phyloP scores from a whole-genome alignment of 2,329 filamentous ascomycete genomes.

The Westerdykella ornata region DNA sequence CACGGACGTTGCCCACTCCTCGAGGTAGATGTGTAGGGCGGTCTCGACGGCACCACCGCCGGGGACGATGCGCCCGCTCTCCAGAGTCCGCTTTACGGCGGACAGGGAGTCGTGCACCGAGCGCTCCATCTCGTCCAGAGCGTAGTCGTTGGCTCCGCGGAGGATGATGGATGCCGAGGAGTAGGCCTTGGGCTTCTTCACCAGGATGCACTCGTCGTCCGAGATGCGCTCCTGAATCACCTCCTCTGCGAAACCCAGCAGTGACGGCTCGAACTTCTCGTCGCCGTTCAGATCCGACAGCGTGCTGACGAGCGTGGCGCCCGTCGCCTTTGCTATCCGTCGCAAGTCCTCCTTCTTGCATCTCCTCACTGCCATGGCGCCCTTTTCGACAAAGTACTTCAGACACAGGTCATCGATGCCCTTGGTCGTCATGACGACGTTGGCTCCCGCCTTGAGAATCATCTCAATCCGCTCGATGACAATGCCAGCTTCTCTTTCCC shows the following conservation, averaged over 20 bases:
- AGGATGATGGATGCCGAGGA: constrained; percentile 94
- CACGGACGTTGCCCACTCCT: constrained; percentile 96
- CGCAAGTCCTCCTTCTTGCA: constrained; percentile 98
- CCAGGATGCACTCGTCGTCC: constrained; percentile 94
- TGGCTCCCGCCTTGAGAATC: constrained; percentile 95
- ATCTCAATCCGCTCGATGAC: constrained; percentile 90
- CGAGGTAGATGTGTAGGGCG: constrained; percentile 97
- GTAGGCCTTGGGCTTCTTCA: constrained; percentile 92
- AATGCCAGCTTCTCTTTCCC: constrained; percentile 86
- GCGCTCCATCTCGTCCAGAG: constrained; percentile 97
- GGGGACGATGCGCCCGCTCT: constrained; percentile 93
- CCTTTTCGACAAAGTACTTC: constrained; percentile 90
- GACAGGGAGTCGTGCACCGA: constrained; percentile 95
- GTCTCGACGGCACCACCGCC: constrained; percentile 96
- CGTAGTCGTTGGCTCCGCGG: constrained; percentile 90
- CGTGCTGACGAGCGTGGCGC: constrained; percentile 85
- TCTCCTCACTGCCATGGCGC: constrained; percentile 88
- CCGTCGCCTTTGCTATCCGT: constrained; percentile 91
- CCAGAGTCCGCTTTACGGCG: constrained; percentile 92
- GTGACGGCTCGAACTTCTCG: constrained; percentile 88
- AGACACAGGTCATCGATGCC: constrained; percentile 94
- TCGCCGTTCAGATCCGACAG: constrained; percentile 96
- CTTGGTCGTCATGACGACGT: constrained; percentile 94
- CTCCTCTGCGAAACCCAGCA: constrained; percentile 86
- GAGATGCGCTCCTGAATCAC: constrained; percentile 98